Conservation (phyloP, 192 early-diverging fungal species). For the Umbelopsis vinacea region DNA sequence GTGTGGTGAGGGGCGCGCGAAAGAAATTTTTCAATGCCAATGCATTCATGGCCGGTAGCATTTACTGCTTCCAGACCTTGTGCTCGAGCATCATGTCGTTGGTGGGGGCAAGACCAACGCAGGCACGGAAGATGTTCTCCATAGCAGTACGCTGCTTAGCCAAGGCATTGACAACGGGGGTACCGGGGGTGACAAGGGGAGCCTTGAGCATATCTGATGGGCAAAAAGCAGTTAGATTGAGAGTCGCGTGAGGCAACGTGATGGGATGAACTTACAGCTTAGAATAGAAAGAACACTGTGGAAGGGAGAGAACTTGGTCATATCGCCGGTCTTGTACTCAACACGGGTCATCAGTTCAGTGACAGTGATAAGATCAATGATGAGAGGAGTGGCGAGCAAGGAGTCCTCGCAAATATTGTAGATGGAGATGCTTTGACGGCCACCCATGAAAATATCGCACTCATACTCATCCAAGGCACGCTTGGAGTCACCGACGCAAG, state of each 20-base stretch:
- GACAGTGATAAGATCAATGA: constrained; percentile 94
- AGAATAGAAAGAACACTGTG: constrained; percentile 94
- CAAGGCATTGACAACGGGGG: constrained; percentile 96
- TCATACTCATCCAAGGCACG: constrained; percentile 98
- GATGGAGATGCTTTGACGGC: constrained; percentile 93
- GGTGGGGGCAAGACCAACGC: constrained; percentile 92
- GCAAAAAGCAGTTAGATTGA: too few relatives aligned
- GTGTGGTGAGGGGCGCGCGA: too few relatives aligned
- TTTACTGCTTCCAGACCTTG: constrained; percentile 59
- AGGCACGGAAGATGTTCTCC: constrained; percentile 98
- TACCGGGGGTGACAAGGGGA: constrained; percentile 89
- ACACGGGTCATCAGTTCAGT: constrained; percentile 98
- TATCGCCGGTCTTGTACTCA: constrained; percentile 80
- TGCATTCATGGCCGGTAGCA: too few relatives aligned
- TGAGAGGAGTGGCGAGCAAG: constrained; percentile 94
- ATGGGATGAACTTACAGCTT: constrained; percentile 29
- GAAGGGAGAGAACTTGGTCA: constrained; percentile 82
- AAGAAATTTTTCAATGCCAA: not conserved
- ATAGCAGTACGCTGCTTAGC: constrained; percentile 94
- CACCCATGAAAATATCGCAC: constrained; percentile 99
- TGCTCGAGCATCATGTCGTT: constrained; percentile 98
- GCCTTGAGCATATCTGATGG: constrained; percentile 90
- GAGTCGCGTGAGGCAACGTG: too few relatives aligned
- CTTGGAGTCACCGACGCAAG: constrained; percentile 96
- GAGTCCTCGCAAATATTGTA: constrained; percentile 99